phyloP scores from a whole-genome alignment of 2,329 filamentous ascomycete genomes.

The Aspergillus tanneri region DNA sequence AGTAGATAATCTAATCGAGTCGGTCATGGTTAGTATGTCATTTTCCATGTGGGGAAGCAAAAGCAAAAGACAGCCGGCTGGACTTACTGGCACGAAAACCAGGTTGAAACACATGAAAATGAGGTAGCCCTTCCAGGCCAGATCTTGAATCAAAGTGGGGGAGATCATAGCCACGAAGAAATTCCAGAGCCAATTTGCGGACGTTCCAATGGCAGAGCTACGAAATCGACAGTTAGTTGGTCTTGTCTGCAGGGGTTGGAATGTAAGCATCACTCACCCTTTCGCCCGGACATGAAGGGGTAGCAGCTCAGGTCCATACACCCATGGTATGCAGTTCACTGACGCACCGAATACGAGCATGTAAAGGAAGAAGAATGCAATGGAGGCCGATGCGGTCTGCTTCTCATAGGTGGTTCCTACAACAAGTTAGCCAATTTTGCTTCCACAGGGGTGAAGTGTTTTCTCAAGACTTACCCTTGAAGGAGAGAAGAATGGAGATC shows the following conservation, averaged over 20 bases:
- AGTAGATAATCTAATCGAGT: slow-evolving; percentile 41
- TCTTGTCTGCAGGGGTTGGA: slow-evolving; percentile 1
- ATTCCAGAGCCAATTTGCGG: slow-evolving; percentile 53
- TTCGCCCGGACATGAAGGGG: slow-evolving; percentile 52
- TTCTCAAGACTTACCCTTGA: slow-evolving; percentile 32
- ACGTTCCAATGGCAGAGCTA: slow-evolving; percentile 47
- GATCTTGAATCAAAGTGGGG: slow-evolving; percentile 32
- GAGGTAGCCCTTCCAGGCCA: slow-evolving; percentile 37
- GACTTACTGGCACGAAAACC: slow-evolving; percentile 37
- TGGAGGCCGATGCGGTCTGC: slow-evolving; percentile 46
- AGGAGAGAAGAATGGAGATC: slow-evolving; percentile 44
- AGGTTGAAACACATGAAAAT: slow-evolving; percentile 39
- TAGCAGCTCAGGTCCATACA: slow-evolving; percentile 52
- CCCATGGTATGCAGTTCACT: slow-evolving; percentile 53
- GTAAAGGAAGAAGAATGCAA: slow-evolving; percentile 52
- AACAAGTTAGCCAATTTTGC: too few relatives aligned
- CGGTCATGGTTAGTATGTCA: neutral
- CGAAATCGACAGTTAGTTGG: slow-evolving; percentile 1
- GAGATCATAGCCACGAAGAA: slow-evolving; percentile 46
- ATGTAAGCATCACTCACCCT: slow-evolving; percentile 34
- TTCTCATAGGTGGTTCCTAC: slow-evolving; percentile 34
- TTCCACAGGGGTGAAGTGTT: too few relatives aligned
- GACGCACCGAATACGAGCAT: slow-evolving; percentile 47
- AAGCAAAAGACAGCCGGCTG: neutral
- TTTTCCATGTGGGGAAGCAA: neutral